A percentile compares a stretch with the other conserved stretches of the same genome.
These are phyloP conservation scores for Veloboletus limbatus DNA, from an alignment of 1,284 basidiomycete genomes.

Conservation along the genomic window DNA sequence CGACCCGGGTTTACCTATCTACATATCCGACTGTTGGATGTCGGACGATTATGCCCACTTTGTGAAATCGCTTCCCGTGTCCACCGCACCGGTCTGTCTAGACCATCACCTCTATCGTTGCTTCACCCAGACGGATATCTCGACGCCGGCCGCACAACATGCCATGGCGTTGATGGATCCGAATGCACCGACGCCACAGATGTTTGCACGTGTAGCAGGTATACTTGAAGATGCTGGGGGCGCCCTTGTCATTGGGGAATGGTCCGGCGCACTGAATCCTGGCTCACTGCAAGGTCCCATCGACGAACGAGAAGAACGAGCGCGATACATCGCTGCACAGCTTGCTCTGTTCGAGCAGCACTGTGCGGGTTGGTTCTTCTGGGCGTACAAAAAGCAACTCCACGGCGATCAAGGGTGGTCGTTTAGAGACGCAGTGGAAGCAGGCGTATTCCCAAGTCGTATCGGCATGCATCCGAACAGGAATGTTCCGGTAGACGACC, in stretches of 20 bases:
- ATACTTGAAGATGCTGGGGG: conserved; percentile 49
- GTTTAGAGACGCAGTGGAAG: conserved; percentile 64
- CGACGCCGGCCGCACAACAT: conserved; percentile 58
- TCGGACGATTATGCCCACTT: conserved; percentile 65
- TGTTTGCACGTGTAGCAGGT: conserved; percentile 42
- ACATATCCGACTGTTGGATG: conserved; percentile 80
- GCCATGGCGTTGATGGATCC: conserved; percentile 44
- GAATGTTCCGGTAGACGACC: conserved; percentile 20
- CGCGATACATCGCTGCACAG: conserved; percentile 64
- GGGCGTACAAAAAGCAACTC: conserved; percentile 81
- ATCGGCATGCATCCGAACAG: conserved; percentile 37
- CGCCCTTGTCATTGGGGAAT: conserved; percentile 79
- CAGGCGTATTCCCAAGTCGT: conserved; percentile 57
- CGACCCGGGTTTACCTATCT: conserved; percentile 61
- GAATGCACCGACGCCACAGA: conserved; percentile 39
- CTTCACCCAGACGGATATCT: conserved; percentile 65
- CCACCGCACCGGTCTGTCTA: conserved; percentile 54
- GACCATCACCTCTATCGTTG: conserved; percentile 90
- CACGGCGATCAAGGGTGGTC: conserved; percentile 77
- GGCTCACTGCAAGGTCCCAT: conserved; percentile 50
- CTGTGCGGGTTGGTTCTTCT: conserved; percentile 83
- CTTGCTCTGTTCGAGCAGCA: conserved; percentile 63
- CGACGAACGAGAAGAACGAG: conserved; percentile 45
- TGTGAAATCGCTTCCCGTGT: conserved; percentile 37
- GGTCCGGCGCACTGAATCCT: conserved; percentile 77